Evolutionary conservation across 129 eudicot genomes (phyloP).

Genomic region (Apium graveolens): DNA sequence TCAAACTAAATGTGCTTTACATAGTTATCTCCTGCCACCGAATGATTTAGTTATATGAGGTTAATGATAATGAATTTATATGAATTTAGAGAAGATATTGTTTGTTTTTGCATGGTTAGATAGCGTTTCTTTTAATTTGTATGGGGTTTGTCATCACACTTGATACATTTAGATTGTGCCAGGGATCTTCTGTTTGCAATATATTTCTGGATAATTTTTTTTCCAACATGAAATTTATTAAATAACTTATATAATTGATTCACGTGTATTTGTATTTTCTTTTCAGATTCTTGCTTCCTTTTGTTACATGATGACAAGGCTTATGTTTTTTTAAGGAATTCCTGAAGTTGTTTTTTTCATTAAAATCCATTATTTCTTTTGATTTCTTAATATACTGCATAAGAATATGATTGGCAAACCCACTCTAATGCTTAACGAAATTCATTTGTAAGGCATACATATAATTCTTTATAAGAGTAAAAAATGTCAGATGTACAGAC

Average conservation of each 20-base stretch:
- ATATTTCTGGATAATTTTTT: not conserved
- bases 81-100: not conserved
- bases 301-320: not conserved
- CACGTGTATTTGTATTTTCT: not conserved
- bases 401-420: not conserved
- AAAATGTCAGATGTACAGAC: not conserved
- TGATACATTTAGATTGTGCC: not conserved
- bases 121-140: not conserved
- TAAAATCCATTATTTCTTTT: too few relatives aligned
- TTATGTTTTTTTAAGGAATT: not conserved
- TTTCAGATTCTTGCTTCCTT: not conserved
- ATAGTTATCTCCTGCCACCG: not conserved
- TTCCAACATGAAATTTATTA: too few relatives aligned
- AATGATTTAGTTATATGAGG: not conserved
- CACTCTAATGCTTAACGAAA: not conserved
- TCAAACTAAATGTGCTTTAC: not conserved
- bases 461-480: not conserved
- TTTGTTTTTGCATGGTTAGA: not conserved
- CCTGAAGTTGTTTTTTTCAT: not conserved
- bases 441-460: not conserved
- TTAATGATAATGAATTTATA: not conserved
- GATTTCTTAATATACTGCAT: not conserved
- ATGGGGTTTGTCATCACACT: not conserved
- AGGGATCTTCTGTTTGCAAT: not conserved
- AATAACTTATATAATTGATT: too few relatives aligned